Evolutionary conservation across 768 basidiomycete species (phyloP).

Genomic region (Pholiota conissans): DNA sequence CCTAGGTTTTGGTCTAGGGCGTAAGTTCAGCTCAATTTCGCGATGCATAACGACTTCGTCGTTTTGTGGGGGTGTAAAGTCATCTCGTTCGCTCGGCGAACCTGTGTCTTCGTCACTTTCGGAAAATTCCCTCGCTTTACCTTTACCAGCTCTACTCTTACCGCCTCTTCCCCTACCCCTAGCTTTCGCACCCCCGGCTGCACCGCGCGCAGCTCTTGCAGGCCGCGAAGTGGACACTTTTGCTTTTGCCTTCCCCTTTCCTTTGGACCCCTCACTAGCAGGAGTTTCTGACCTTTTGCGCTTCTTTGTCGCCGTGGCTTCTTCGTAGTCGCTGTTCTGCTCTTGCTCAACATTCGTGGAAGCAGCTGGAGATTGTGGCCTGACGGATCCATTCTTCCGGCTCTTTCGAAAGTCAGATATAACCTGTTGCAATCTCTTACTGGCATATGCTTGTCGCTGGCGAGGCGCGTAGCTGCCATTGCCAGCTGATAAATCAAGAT

Average conservation of each 20-base stretch:
- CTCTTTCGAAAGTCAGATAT: constrained; percentile 79
- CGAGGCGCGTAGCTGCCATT: constrained; percentile 74
- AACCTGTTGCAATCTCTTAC: constrained; percentile 85
- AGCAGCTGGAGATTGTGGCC: constrained; percentile 8
- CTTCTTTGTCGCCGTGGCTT: constrained; percentile 17
- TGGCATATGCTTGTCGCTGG: constrained; percentile 78
- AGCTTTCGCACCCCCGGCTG: neutral
- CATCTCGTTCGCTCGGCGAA: constrained; percentile 1
- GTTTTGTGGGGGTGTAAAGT: constrained; percentile 2
- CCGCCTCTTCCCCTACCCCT: constrained; percentile 1
- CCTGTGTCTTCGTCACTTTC: constrained; percentile 4
- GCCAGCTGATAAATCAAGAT: constrained; percentile 70
- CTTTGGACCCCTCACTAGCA: constrained; percentile 8
- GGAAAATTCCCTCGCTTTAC: neutral
- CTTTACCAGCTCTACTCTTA: constrained; percentile 1
- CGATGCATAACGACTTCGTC: constrained; percentile 14
- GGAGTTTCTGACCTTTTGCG: constrained; percentile 11
- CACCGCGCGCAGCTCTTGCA: neutral
- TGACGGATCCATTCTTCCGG: constrained; percentile 30
- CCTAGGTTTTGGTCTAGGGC: constrained; percentile 35
- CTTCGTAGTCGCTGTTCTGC: constrained; percentile 19
- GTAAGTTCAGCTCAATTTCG: constrained; percentile 24
- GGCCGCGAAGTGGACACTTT: neutral
- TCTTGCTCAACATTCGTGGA: constrained; percentile 10
- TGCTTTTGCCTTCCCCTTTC: constrained; percentile 11